phyloP scores from a whole-genome alignment of 2,329 filamentous ascomycete genomes.

The Penicillium sp. region DNA sequence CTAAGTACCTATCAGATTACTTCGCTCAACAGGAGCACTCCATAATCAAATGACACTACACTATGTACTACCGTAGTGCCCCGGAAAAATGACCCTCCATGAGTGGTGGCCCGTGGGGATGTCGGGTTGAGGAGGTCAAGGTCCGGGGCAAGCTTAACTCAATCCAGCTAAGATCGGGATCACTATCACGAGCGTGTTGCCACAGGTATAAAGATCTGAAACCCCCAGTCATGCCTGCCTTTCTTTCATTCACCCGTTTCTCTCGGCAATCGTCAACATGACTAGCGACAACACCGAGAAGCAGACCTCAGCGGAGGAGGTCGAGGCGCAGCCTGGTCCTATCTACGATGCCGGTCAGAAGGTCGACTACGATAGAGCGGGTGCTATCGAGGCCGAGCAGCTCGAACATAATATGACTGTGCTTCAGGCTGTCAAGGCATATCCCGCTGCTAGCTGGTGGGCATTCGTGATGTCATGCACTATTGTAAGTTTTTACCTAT shows the following conservation, averaged over 20 bases:
- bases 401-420: constrained; percentile 57
- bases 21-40: constrained; percentile 15
- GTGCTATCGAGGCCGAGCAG: constrained; percentile 64
- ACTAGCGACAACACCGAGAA: constrained; percentile 41
- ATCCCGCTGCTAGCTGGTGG: constrained; percentile 62
- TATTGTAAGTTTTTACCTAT: constrained; percentile 54
- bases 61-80: constrained; percentile 26
- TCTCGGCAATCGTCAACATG: constrained; percentile 40
- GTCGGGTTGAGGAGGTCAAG: constrained; percentile 27
- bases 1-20: constrained; percentile 21
- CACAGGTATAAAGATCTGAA: constrained; percentile 42
- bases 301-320: constrained; percentile 37
- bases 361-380: constrained; percentile 55
- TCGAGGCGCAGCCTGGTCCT: constrained; percentile 42
- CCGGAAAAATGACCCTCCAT: constrained; percentile 19
- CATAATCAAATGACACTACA: constrained; percentile 26
- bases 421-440: constrained; percentile 55
- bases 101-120: no score
- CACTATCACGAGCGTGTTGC: constrained; percentile 28
- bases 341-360: constrained; percentile 48
- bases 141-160: constrained; percentile 35
- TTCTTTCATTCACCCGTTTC: constrained; percentile 37
- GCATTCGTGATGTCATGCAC: constrained; percentile 63
- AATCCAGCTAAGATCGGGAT: constrained; percentile 34
- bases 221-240: constrained; percentile 36